Evolutionary conservation across 257 asterid genomes (phyloP).

Genomic region (Marsdenia floribunda): DNA sequence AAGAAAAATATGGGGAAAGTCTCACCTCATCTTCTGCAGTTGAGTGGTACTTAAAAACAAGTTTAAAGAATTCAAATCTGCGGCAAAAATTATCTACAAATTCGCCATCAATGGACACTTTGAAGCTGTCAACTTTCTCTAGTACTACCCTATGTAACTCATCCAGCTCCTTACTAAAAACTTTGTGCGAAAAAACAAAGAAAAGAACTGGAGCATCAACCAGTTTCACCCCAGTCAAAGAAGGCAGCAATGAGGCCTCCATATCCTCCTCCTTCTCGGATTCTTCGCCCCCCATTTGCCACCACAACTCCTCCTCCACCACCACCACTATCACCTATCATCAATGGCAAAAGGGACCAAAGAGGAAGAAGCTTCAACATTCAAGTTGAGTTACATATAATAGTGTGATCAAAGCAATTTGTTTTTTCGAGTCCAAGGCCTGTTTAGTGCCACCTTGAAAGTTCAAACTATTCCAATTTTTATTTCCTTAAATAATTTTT

Average conservation of each 20-base stretch:
- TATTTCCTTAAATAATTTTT: neutral
- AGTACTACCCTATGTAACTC: slow-evolving; percentile 42
- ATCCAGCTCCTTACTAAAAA: slow-evolving; percentile 57
- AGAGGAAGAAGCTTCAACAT: slow-evolving; percentile 58
- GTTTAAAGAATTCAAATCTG: slow-evolving; percentile 65
- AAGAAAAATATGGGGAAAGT: neutral
- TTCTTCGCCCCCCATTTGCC: slow-evolving; percentile 52
- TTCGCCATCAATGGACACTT: slow-evolving; percentile 23
- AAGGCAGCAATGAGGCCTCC: slow-evolving; percentile 23
- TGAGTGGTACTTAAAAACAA: slow-evolving; percentile 61
- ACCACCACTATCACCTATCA: slow-evolving; percentile 41
- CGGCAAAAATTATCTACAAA: slow-evolving; percentile 40
- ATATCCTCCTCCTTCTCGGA: slow-evolving; percentile 58
- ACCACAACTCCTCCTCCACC: slow-evolving; percentile 13
- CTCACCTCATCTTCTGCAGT: slow-evolving; percentile 92
- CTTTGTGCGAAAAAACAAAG: slow-evolving; percentile 74
- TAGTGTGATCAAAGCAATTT: slow-evolving; percentile 14
- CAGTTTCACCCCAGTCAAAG: slow-evolving; percentile 43
- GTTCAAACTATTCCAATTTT: slow-evolving; percentile 12
- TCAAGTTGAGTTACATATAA: slow-evolving; percentile 35
- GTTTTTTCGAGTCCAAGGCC: slow-evolving; percentile 20
- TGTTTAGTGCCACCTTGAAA: slow-evolving; percentile 35
- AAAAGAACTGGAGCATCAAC: slow-evolving; percentile 71
- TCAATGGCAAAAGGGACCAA: slow-evolving; percentile 36
- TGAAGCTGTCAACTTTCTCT: slow-evolving; percentile 37